Conservation (phyloP, 2,329 filamentous ascomycete genomes). For the Paraphaeosphaeria sporulosa region DNA sequence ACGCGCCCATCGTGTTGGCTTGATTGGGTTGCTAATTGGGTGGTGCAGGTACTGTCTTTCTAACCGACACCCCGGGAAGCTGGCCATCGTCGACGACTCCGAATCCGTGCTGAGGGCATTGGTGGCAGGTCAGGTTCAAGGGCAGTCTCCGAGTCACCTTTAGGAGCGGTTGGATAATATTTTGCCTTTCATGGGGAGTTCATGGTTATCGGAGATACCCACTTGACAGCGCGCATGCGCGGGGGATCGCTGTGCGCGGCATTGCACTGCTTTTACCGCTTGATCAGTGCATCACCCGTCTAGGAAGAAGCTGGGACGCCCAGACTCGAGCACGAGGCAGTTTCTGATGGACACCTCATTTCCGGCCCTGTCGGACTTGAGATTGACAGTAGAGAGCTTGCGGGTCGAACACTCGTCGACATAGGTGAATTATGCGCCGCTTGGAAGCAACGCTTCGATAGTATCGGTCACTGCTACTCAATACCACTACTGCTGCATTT, state of each 20-base stretch:
- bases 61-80: not conserved
- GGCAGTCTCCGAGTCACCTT: not conserved
- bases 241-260: not conserved
- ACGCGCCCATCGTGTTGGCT: conserved; percentile 28
- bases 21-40: conserved; percentile 12
- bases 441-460: not conserved
- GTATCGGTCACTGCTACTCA: not conserved
- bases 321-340: not conserved
- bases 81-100: not conserved
- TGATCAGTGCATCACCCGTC: not conserved
- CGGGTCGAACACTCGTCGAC: too few relatives aligned
- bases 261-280: too few relatives aligned
- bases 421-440: too few relatives aligned
- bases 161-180: not conserved
- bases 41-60: conserved; percentile 1
- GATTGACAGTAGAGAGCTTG: too few relatives aligned
- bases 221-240: not conserved
- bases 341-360: not conserved
- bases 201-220: conserved; percentile 5
- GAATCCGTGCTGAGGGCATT: not conserved
- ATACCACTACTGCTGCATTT: not conserved
- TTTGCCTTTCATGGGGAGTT: not conserved
- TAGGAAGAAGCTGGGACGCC: not conserved
- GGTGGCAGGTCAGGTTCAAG: not conserved
- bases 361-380: too few relatives aligned